Evolutionary conservation across 345 rosid genomes (phyloP).

Genomic region (Kandelia obovata): DNA sequence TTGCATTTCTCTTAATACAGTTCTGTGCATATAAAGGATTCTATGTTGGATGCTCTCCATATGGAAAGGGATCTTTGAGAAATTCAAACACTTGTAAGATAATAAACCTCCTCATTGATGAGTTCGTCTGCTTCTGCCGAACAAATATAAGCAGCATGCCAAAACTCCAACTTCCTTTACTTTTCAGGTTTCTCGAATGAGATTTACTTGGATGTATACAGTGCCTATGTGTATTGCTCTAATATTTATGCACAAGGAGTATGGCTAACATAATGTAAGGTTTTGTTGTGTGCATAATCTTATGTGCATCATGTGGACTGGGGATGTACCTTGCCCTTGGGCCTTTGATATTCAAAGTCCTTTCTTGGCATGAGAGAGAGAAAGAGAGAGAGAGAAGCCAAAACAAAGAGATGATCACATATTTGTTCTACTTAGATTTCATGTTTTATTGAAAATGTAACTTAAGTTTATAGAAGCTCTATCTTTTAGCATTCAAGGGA

Average conservation of each 20-base stretch:
- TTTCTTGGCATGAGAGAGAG: not conserved
- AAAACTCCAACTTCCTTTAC: not conserved
- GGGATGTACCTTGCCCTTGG: not conserved
- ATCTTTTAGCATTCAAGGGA: not conserved
- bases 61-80: conserved; percentile 20
- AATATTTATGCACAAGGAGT: not conserved
- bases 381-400: not conserved
- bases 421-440: too few relatives aligned
- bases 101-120: not conserved
- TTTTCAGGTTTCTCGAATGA: not conserved
- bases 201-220: not conserved
- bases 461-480: not conserved
- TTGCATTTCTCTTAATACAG: conserved; percentile 35
- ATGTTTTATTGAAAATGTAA: too few relatives aligned
- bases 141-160: not conserved
- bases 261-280: not conserved
- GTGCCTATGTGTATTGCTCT: not conserved
- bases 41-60: conserved; percentile 19
- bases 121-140: not conserved
- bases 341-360: not conserved
- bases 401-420: not conserved
- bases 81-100: conserved; percentile 41
- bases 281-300: not conserved
- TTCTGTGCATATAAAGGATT: conserved; percentile 25
- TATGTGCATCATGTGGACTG: not conserved